Evolutionary conservation across 208 protist species (phyloP).

Genomic region (Leishmania guyanensis): DNA sequence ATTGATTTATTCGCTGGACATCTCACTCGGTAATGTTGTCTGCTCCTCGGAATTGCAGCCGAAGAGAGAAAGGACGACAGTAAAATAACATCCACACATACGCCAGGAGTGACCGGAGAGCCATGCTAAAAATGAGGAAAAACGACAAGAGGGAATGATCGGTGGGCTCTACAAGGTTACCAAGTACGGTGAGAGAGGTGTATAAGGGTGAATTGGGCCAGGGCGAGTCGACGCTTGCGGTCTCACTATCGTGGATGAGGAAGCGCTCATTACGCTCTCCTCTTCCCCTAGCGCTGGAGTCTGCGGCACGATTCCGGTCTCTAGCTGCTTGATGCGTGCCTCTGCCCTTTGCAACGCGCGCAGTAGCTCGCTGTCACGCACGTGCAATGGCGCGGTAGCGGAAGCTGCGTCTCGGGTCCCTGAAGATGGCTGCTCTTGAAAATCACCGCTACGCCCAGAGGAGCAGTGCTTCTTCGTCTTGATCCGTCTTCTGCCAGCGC

Average conservation of each 20-base stretch:
- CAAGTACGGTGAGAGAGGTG: background rate
- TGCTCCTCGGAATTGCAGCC: background rate
- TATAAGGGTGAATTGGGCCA: background rate
- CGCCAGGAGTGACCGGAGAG: background rate
- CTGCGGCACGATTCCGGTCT: constrained; percentile 7
- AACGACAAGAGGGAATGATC: background rate
- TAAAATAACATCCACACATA: background rate
- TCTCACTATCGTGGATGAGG: background rate
- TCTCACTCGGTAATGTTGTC: background rate
- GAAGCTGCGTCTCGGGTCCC: background rate
- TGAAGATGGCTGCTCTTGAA: background rate
- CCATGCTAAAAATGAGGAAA: background rate
- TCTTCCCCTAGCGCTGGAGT: background rate
- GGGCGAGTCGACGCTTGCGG: background rate
- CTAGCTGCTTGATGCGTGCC: constrained; percentile 42
- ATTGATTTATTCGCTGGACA: background rate
- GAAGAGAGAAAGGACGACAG: background rate
- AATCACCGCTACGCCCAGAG: background rate
- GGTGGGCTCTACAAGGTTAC: background rate
- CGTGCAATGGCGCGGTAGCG: constrained; percentile 14
- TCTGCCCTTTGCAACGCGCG: constrained; percentile 59
- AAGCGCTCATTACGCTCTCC: background rate
- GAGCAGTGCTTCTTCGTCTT: background rate
- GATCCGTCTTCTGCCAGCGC: background rate
- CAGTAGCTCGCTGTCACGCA: constrained; percentile 72